Evolutionary conservation across 257 asterid genomes (phyloP), one percentile per base, ranked within the genome.

Genomic region (Jacaranda copaia): DNA sequence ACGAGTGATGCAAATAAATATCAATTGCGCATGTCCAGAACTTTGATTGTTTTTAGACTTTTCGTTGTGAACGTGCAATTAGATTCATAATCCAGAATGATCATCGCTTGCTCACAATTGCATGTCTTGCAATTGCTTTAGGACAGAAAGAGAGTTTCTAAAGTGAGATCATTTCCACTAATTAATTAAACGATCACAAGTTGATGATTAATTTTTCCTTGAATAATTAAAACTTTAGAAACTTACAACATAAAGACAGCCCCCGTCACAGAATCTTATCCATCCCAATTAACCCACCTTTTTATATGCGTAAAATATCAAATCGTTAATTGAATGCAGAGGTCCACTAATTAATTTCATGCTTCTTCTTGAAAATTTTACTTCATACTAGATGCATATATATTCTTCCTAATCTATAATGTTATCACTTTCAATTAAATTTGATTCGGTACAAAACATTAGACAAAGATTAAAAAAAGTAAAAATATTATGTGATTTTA

Each of bases 321-420:
- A 32, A 6, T 56, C 15, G 35, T 35, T 60, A 18, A 12, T 12
- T 25, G 3, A 66, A 59, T 18, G 39, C 61, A 42, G 16, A 35
- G 76, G 65, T 79, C 89, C 84, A 83, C 75, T 71, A 77, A 81
- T n/a, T n/a, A 87, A 85, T 87, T 83, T 79, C 79, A 67, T 64
- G 60, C 46, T 42, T 65, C 73, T 60, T 75, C 81, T 62, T 13
- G 25, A 38, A 51, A 39, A 73, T 7, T 4, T 32, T 5, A n/a
- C n/a, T 9, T 59, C 59, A 25, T 56, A 3, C 15, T 56, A 55
- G 60, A 6, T 56, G 49, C 19, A 49, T 11, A 49, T 16, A 16
- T 8, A 13, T 14, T 2, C 60, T 55, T 18, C n/a, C n/a, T n/a
- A n/a, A n/a, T n/a, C n/a, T n/a, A n/a, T n/a, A n/a, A n/a, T n/a